phyloP scores from a whole-genome alignment of 2,329 filamentous ascomycete genomes.

The Penicillium nordicum region DNA sequence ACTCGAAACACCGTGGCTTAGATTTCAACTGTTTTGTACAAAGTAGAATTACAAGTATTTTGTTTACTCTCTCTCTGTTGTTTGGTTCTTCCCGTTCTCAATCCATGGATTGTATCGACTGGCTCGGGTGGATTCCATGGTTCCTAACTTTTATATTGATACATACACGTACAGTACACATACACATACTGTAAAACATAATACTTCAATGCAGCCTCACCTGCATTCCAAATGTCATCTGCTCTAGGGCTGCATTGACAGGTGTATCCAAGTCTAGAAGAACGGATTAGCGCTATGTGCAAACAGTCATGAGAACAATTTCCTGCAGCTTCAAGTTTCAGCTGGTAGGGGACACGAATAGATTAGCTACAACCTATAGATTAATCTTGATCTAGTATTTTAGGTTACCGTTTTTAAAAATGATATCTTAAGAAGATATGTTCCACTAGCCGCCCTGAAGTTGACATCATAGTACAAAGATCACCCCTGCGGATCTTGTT shows the following conservation, averaged over 20 bases:
- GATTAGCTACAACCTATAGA: neutral
- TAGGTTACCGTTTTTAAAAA: neutral
- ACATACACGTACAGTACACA: neutral
- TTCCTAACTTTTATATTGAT: neutral
- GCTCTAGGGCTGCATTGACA: neutral
- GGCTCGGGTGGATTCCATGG: constrained; percentile 1
- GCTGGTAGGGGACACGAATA: neutral
- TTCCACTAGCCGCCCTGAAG: neutral
- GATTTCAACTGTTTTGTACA: neutral
- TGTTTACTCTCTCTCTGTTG: neutral
- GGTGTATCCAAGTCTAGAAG: neutral
- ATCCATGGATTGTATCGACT: constrained; percentile 2
- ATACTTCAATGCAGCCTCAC: neutral
- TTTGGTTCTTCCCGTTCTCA: constrained; percentile 6
- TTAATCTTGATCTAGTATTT: neutral
- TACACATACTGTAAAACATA: neutral
- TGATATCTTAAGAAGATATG: neutral
- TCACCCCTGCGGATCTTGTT: neutral
- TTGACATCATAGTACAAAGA: neutral
- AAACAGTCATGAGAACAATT: neutral
- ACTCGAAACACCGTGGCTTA: constrained; percentile 4
- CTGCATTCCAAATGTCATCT: neutral
- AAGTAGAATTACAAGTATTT: neutral
- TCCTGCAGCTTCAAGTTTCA: neutral
- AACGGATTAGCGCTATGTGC: neutral